Percentiles rank a stretch among this genome's conserved stretches.
Evolutionary conservation across 176 grass and related monocot species (phyloP).

Genomic region (Avena sativa): DNA sequence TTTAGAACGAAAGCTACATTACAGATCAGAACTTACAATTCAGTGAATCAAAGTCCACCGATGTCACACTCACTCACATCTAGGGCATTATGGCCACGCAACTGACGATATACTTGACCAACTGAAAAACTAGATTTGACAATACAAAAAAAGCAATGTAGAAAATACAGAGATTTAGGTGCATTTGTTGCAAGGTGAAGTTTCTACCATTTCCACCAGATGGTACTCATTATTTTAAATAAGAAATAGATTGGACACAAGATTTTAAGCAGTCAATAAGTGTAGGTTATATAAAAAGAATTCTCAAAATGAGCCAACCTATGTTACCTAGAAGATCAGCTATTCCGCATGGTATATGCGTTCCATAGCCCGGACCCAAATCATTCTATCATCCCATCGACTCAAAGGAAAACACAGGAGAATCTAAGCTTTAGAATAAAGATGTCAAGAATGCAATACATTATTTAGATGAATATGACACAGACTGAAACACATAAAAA

Average conservation of each 20-base stretch:
- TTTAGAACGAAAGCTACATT: slow-evolving; percentile 19
- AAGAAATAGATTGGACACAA: not conserved
- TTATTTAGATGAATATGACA: slow-evolving; percentile 28
- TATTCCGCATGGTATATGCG: not conserved
- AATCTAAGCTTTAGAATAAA: not conserved
- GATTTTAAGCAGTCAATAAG: not conserved
- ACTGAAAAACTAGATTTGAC: no score
- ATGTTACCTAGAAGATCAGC: slow-evolving; percentile 20
- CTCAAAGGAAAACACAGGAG: not conserved
- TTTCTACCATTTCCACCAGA: not conserved
- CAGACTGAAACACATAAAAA: not conserved
- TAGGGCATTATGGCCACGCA: not conserved
- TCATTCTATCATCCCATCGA: not conserved
- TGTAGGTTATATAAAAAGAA: not conserved
- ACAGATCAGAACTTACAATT: not conserved
- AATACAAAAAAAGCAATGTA: not conserved
- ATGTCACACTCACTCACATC: not conserved
- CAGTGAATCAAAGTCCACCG: not conserved
- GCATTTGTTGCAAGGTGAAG: slow-evolving; percentile 3
- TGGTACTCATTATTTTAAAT: not conserved
- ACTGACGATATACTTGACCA: not conserved
- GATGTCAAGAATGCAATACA: not conserved
- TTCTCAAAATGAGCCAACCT: not conserved
- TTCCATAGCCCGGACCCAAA: not conserved
- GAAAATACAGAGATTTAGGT: not conserved